Base-by-base conservation (phyloP, 176 grass and related monocot species). In the Carex cristatella region DNA sequence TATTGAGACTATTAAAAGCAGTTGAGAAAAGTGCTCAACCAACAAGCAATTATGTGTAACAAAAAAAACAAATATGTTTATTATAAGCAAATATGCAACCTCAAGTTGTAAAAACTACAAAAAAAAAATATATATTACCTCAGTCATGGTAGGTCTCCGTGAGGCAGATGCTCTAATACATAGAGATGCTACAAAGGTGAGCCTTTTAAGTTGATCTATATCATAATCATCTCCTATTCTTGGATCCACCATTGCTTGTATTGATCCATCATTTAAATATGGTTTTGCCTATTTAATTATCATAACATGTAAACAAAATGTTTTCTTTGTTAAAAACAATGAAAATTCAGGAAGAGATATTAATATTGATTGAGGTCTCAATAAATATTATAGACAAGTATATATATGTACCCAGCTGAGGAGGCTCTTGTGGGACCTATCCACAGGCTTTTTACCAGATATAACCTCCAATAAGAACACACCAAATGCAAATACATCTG, bases 381-480 rank as follows among this genome's bases (percentile, higher is more conserved):
- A 55, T 18, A 72, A 35, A 35, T 35, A 35, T 2, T 35, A 35
- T 35, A 35, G 33, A 35, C 33, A 35, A 35, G 1, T 35, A 35
- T 35, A 35, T 35, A 55, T 35, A 35, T 35, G 3, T 35, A 55
- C 94, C 95, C 92, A 94, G 2, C 89, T 92, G 64, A 97, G 86
- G 68, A 97, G 89, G 89, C 91, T 97, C 73, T 44, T 97, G 90
- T 97, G 92, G 1, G 89, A 93, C 53, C 95, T 87, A 84, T 97
- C 95, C 15, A 97, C 95, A 15, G 95, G 95, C 82, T 93, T 97
- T 48, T 85, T 81, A 1, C 92, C 95, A 73, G 95, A 97, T 77
- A 94, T 90, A 86, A 97, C 88, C 90, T 97, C 95, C 48, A 97
- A 90, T 84, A 97, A 93, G 80, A 97, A 94, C 79, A 97, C 92